These are phyloP conservation scores for Aspergillus baeticus DNA, from an alignment of 495 filamentous ascomycete genomes.

Conservation along the genomic window DNA sequence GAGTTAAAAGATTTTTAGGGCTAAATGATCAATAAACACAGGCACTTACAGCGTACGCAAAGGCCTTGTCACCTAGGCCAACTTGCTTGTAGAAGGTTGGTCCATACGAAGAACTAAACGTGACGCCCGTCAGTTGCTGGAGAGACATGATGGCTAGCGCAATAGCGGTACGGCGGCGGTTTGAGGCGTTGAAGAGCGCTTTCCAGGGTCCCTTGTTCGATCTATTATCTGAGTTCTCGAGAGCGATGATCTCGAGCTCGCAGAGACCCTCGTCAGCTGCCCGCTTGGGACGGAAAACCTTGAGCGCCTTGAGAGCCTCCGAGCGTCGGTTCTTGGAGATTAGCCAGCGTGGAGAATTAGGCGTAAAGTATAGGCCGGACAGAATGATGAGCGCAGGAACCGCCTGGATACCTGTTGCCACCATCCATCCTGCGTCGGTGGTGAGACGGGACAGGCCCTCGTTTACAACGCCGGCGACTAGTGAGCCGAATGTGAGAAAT, in stretches of 20 bases:
- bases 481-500: not conserved
- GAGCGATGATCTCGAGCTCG: not conserved
- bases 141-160: not conserved
- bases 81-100: not conserved
- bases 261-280: not conserved
- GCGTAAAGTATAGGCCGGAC: not conserved
- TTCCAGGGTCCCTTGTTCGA: not conserved
- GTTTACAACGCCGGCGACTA: not conserved
- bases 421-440: not conserved
- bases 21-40: no score
- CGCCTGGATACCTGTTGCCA: not conserved
- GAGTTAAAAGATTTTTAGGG: no score
- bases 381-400: not conserved
- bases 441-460: not conserved
- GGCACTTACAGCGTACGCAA: not conserved
- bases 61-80: not conserved
- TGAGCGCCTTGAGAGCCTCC: not conserved
- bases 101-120: not conserved
- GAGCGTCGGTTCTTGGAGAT: not conserved
- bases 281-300: not conserved
- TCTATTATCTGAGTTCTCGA: not conserved
- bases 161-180: not conserved
- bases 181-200: not conserved
- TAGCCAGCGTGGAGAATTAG: not conserved
- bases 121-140: not conserved